Base-by-base conservation (phyloP, 805 yeast genomes). In the Tetrapisispora fleetii region DNA sequence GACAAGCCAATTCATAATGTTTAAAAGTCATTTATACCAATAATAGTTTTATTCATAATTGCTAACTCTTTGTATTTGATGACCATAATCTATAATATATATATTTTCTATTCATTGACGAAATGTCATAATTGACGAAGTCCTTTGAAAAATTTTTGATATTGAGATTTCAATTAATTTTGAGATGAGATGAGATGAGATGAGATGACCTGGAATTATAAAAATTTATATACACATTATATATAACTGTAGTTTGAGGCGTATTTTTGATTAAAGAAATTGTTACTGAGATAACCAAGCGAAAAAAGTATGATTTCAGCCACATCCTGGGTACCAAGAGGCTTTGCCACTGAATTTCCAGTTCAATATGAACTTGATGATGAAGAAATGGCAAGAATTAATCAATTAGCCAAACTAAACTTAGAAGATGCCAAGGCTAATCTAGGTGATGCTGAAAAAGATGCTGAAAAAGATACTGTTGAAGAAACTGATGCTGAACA, bases 251-350 rank as follows among this genome's bases (percentile, higher is more conserved):
- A 28, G 11, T 28, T 28, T 37, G 22, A 18, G 7, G 4, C 7
- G 13, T 37, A 6, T n/a, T 37, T 7, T 4, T n/a, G 22, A 6
- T 18, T 37, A 17, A 9, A 35, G 5, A 35, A n/a, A 6, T n/a
- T 16, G 6, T n/a, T 5, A 35, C 8, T 7, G n/a, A n/a, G 21
- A n/a, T 13, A 21, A 17, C 18, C 27, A 32, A 32, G 10, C 32
- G 10, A 13, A 32, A 13, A 32, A 11, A 13, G 10, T 33, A 89
- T 90, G 96, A 83, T 91, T 54, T 88, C 99, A 37, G 84, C 97
- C 27, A 81, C 93, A 44, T 72, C 82, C 46, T 93, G 99, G 98
- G 96, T 91, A 22, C 97, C 98, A 45, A 79, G 96, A 60, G 99
- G 99, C 5, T 85, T 76, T 66, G 95, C 99, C 28, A 78, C 95